Base-by-base conservation (phyloP, 2,329 filamentous ascomycete genomes). In the Westerdykella sp. region DNA sequence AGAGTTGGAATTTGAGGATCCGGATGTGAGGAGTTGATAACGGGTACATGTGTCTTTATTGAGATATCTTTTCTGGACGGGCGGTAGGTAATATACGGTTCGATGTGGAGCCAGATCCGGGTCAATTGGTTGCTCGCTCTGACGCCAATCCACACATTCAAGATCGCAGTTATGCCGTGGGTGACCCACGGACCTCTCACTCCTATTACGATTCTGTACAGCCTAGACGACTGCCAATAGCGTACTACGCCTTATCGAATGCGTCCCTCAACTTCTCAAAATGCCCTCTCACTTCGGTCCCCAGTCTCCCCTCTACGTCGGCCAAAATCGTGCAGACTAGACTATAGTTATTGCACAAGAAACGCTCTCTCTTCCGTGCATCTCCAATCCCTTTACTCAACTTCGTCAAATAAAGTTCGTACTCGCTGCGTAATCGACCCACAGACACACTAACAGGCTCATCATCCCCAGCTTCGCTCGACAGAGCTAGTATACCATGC, bases 281-380 rank as follows among this genome's bases (percentile, higher is more conserved):
- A 67, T 89, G 79, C 53, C 74, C 75, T 67, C 83, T 83, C 65
- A 91, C 82, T 59, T 95, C 89, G 18, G 73, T 70, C 1, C 85
- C 80, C 58, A 91, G 65, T 64, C 86, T 87, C 4, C 87, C 87
- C 10, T 77, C 75, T 4, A 80, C 77, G 56, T 91, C 73, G 22
- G 69, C 72, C 45, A 98, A 85, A 49, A 98, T 96, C 10, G 93
- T 96, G 57, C 88, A 74, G n/a, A 98, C 79, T 50, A 98, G 74
- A 42, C 87, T 94, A 67, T 95, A 97, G 66, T 98, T 98, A 64
- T 97, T 98, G 62, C 86, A 93, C 57, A 98, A 67, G 62, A 97
- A 97, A 36, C 93, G 76, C 54, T 91, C 85, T 53, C 84, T 77
- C 70, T 94, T 94, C 61, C 87, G 80, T 50, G 79, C 76, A 58